Conservation (phyloP, 805 yeast species). For the Saturnispora diversa region DNA sequence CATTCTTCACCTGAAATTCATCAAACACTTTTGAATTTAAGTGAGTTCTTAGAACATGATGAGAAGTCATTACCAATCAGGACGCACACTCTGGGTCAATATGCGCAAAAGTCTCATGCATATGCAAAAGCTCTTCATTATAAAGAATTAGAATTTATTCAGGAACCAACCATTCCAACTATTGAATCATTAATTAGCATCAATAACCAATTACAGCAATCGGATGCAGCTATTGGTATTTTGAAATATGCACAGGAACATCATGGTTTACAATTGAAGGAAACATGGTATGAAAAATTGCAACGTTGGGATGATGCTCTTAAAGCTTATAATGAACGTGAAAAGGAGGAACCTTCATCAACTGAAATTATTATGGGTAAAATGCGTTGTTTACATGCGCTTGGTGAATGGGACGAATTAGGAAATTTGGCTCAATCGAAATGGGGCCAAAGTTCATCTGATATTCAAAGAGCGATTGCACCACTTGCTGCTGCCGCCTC, state of each 20-base stretch:
- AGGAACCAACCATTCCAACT: constrained; percentile 85
- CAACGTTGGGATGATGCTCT: constrained; percentile 98
- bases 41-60: constrained; percentile 97
- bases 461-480: constrained; percentile 75
- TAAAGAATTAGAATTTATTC: constrained; percentile 89
- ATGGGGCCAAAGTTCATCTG: constrained; percentile 71
- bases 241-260: constrained; percentile 89
- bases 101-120: constrained; percentile 93
- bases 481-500: constrained; percentile 98
- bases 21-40: constrained; percentile 79
- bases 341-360: constrained; percentile 52
- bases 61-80: constrained; percentile 90
- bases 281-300: constrained; percentile 94
- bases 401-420: constrained; percentile 97
- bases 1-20: constrained; percentile 94
- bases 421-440: constrained; percentile 77
- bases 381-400: constrained; percentile 94
- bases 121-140: constrained; percentile 96
- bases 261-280: constrained; percentile 84
- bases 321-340: constrained; percentile 79
- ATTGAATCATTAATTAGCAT: constrained; percentile 88
- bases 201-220: constrained; percentile 89
- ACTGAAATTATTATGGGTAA: constrained; percentile 94
- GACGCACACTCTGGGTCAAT: constrained; percentile 81
- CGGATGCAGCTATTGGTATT: constrained; percentile 97